Evolutionary conservation across 164 flowering plant genomes (phyloP), one percentile per base, ranked within the genome.

Genomic region (Saururus chinensis): DNA sequence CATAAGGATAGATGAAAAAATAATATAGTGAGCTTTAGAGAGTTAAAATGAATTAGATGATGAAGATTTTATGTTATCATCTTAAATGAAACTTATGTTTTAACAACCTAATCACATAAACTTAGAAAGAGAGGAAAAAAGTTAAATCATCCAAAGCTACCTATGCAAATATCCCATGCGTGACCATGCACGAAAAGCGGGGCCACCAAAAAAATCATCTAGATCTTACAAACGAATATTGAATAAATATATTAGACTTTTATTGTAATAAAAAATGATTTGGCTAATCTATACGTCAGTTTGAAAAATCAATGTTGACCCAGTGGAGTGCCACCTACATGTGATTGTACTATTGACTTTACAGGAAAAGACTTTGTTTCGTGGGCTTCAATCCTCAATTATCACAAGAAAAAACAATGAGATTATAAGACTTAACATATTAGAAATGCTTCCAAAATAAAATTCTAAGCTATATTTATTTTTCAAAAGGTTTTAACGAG

Each of bases 131-230:
- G 37, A 6, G 37, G 6, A 30, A 30, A 10, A 42, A 60, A 9
- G 12, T 21, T 7, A 40, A 19, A 60, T 41, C 21, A 23, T 40
- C 16, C 17, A 40, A 30, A 17, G 52, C 82, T 61, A 85, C 95
- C 87, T 71, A 62, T 85, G 95, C 64, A 87, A 73, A 71, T 87
- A 84, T 68, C 76, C 89, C 95, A 87, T 87, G 9, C 95, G 84
- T 57, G 89, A 81, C 91, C 95, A 87, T 49, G 95, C 87, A 65
- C 85, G 87, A 74, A 87, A 87, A 21, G 86, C 91, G 10, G 89
- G 91, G 16, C 89, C 91, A 59, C 90, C 95, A 67, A 85, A 87
- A 71, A 87, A 87, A 71, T 79, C 84, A 70, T 72, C 71, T 75
- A 87, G 70, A 62, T 87, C 86, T 51, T 77, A 73, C 21, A 54